phyloP scores from a whole-genome alignment of 208 protist genomes.

The Trypanosoma vivax region DNA sequence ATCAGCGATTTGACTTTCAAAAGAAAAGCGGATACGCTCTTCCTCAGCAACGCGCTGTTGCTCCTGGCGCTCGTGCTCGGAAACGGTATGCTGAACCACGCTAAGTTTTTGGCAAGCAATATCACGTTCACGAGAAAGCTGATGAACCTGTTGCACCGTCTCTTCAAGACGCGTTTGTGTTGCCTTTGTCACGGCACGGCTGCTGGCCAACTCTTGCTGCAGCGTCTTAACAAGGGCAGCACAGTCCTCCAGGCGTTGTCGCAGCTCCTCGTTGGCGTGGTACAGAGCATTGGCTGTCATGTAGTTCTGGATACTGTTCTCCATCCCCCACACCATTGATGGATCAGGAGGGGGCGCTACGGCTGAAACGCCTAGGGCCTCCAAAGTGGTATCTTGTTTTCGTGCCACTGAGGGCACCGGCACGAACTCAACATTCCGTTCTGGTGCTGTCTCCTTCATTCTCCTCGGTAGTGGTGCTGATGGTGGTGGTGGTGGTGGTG shows the following conservation, averaged over 20 bases:
- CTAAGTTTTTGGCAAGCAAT: slow-evolving; percentile 55
- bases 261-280: slow-evolving; percentile 84
- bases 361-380: slow-evolving; percentile 27
- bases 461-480: background rate
- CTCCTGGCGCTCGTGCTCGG: slow-evolving; percentile 55
- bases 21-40: slow-evolving; percentile 53
- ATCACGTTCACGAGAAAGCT: slow-evolving; percentile 81
- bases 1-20: slow-evolving; percentile 71
- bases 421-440: slow-evolving; percentile 33
- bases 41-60: slow-evolving; percentile 47
- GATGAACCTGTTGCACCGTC: slow-evolving; percentile 65
- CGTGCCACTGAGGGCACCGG: slow-evolving; percentile 31
- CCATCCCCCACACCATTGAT: slow-evolving; percentile 82
- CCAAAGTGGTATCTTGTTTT: slow-evolving; percentile 5
- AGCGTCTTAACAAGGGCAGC: slow-evolving; percentile 46
- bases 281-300: slow-evolving; percentile 78
- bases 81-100: slow-evolving; percentile 39
- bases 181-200: slow-evolving; percentile 25
- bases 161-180: slow-evolving; percentile 55
- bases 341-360: slow-evolving; percentile 59
- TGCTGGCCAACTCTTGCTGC: slow-evolving; percentile 64
- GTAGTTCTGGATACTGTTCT: slow-evolving; percentile 72
- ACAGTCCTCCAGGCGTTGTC: slow-evolving; percentile 69
- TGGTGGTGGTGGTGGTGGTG: background rate
- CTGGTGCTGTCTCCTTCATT: background rate